phyloP scores from a whole-genome alignment of 257 asterid genomes.

The Buddleja alternifolia region DNA sequence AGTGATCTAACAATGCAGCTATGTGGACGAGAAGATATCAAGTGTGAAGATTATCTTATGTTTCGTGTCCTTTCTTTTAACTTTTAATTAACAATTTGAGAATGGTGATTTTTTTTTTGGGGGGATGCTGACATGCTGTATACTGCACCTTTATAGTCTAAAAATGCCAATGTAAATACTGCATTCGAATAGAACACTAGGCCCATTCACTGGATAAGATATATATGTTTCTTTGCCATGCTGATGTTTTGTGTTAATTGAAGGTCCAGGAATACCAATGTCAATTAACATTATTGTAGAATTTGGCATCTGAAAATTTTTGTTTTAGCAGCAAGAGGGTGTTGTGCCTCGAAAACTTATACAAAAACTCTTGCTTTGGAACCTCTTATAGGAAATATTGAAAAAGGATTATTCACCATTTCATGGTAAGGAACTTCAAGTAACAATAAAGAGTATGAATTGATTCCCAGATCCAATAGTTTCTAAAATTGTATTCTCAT shows the following conservation, averaged over 20 bases:
- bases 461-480: background rate
- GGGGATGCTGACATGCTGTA: no score
- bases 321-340: background rate
- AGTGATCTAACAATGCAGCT: slow-evolving; percentile 6
- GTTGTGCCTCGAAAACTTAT: background rate
- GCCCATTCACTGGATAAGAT: slow-evolving; percentile 9
- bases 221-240: background rate
- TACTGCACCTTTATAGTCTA: background rate
- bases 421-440: background rate
- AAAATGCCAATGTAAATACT: background rate
- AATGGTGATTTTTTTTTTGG: slow-evolving; percentile 17
- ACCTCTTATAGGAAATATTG: background rate
- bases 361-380: background rate
- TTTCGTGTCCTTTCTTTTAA: background rate
- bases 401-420: background rate
- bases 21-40: background rate
- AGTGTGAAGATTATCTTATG: background rate
- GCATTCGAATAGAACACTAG: background rate
- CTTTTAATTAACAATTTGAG: background rate
- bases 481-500: background rate
- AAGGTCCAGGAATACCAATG: background rate
- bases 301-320: slow-evolving; percentile 6
- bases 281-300: background rate
- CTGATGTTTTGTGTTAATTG: background rate
- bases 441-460: background rate